Evolutionary conservation across 75 land plant genomes (phyloP).

Genomic region (Larix kaempferi): DNA sequence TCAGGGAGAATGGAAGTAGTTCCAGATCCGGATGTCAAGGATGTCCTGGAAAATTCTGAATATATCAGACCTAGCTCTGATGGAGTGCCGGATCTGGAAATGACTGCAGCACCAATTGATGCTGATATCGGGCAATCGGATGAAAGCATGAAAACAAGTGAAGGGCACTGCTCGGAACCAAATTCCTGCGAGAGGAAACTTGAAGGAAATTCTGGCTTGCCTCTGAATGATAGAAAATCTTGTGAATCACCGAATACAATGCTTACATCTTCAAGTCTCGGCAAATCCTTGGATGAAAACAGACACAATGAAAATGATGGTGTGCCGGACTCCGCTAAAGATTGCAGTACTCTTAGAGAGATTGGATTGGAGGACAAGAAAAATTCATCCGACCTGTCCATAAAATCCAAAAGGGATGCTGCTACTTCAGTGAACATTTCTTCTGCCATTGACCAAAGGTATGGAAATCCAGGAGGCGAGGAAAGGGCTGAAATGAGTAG

Average conservation of each 20-base stretch:
- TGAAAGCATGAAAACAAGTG: not conserved
- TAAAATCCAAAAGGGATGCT: not conserved
- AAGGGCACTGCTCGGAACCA: not conserved
- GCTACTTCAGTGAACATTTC: not conserved
- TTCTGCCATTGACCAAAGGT: not conserved
- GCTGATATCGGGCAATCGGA: not conserved
- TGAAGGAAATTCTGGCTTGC: not conserved
- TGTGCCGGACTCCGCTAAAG: not conserved
- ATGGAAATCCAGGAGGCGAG: conserved; percentile 1
- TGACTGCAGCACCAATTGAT: not conserved
- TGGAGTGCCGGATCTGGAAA: not conserved
- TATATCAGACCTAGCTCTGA: conserved; percentile 4
- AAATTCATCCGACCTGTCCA: not conserved
- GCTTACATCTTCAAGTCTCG: not conserved
- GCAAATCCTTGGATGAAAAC: not conserved
- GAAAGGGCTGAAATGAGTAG: conserved; percentile 2
- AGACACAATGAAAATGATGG: not conserved
- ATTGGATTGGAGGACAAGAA: conserved; percentile 5
- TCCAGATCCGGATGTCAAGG: not conserved
- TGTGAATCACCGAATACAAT: not conserved
- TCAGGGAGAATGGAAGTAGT: not conserved
- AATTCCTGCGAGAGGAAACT: not conserved
- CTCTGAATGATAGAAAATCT: not conserved
- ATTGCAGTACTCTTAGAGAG: not conserved
- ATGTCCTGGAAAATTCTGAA: not conserved